Evolutionary conservation across 1,139 yeast genomes (phyloP).

Genomic region (Taphrina pruni): DNA sequence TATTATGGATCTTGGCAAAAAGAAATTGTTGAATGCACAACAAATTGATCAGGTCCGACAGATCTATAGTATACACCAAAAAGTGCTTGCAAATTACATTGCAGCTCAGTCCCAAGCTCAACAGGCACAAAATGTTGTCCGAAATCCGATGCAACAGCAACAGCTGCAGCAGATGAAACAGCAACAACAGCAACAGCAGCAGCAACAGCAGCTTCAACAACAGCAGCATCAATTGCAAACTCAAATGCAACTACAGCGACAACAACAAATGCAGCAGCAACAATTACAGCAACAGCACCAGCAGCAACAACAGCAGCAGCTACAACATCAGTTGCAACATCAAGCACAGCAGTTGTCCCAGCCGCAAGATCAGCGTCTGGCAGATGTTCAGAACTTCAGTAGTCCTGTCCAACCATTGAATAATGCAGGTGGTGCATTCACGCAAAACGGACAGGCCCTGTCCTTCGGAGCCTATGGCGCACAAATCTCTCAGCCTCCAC

Average conservation of each 20-base stretch:
- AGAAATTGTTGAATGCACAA: constrained; percentile 23
- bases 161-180: constrained; percentile 21
- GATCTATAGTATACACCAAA: constrained; percentile 28
- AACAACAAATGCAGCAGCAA: constrained; percentile 21
- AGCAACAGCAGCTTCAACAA: constrained; percentile 33
- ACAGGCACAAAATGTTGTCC: constrained; percentile 5
- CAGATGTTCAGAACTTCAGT: constrained; percentile 1
- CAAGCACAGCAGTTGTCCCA: constrained; percentile 12
- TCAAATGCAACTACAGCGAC: constrained; percentile 11
- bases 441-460: neutral
- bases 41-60: constrained; percentile 28
- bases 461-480: neutral
- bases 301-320: constrained; percentile 18
- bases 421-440: neutral
- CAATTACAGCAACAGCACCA: constrained; percentile 1
- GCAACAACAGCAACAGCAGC: constrained; percentile 27
- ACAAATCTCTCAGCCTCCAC: neutral
- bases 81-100: constrained; percentile 8
- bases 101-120: constrained; percentile 19
- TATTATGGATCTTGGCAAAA: constrained; percentile 31
- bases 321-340: constrained; percentile 9
- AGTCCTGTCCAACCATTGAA: constrained; percentile 2
- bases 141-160: constrained; percentile 7
- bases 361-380: constrained; percentile 1
- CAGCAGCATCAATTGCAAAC: constrained; percentile 26